Evolutionary conservation across 345 rosid genomes (phyloP).

Genomic region (Hibiscus mutabilis): DNA sequence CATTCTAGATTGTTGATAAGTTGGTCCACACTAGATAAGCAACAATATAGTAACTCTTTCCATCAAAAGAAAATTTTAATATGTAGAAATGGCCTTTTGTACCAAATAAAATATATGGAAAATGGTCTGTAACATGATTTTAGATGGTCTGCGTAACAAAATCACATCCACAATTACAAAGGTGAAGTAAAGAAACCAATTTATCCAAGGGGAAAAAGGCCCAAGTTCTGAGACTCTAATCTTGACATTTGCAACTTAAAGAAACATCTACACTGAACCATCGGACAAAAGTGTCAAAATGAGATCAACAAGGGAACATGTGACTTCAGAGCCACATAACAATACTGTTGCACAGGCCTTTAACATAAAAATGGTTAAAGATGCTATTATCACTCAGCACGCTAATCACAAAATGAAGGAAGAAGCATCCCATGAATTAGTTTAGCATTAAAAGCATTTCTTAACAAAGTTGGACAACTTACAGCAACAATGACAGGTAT

Average conservation of each 20-base stretch:
- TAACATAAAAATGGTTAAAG: neutral
- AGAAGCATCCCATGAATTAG: neutral
- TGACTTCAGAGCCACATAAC: neutral
- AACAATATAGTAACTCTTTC: neutral
- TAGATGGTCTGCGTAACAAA: neutral
- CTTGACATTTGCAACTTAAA: too few species aligned
- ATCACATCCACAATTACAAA: neutral
- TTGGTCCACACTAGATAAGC: neutral
- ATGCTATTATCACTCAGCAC: conserved; percentile 4
- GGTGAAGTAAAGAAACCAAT: neutral
- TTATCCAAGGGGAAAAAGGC: neutral
- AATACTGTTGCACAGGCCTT: neutral
- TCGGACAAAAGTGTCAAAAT: neutral
- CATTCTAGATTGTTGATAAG: neutral
- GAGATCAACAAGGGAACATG: neutral
- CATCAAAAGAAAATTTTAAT: neutral
- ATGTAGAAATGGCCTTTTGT: neutral
- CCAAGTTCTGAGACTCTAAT: too few species aligned
- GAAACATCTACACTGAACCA: neutral
- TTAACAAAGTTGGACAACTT: conserved; percentile 28
- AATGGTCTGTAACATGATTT: neutral
- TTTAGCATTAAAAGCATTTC: conserved; percentile 2
- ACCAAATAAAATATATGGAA: neutral
- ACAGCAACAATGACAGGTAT: conserved; percentile 88
- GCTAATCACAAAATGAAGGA: neutral